Evolutionary conservation across 495 filamentous ascomycete species (phyloP).

Genomic region (Chlorociboria aeruginascens): DNA sequence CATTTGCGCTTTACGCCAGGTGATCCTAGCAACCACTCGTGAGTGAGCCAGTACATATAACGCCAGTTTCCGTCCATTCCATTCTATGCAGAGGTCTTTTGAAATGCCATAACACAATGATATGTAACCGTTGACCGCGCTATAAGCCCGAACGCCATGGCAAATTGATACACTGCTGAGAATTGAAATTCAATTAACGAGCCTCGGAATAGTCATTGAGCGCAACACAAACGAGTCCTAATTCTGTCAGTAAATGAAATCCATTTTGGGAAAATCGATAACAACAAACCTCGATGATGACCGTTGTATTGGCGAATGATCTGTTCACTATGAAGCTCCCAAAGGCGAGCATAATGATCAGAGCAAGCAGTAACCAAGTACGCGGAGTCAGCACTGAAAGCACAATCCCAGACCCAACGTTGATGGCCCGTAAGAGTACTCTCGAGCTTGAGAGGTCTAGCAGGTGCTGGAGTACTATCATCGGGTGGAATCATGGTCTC

Average conservation of each 20-base stretch:
- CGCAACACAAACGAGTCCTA: conserved; percentile 65
- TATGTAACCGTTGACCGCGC: no score
- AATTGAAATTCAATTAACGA: conserved; percentile 23
- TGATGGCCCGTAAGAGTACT: conserved; percentile 89
- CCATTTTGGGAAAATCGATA: not conserved
- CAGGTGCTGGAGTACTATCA: conserved; percentile 3
- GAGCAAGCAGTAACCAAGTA: conserved; percentile 97
- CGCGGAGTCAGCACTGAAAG: conserved; percentile 90
- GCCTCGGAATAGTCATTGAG: conserved; percentile 92
- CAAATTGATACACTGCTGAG: no score
- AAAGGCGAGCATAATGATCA: conserved; percentile 93
- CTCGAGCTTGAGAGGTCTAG: conserved; percentile 59
- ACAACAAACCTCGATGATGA: conserved; percentile 71
- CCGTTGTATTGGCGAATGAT: conserved; percentile 98
- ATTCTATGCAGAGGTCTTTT: no score
- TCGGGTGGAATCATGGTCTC: conserved; percentile 17
- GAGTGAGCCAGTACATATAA: no score
- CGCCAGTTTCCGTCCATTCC: no score
- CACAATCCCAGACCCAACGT: conserved; percentile 99
- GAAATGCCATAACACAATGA: no score
- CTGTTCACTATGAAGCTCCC: conserved; percentile 74
- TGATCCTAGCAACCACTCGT: no score
- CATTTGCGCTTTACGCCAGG: no score
- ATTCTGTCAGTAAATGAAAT: not conserved
- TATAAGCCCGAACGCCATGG: no score